A percentile compares a stretch with the other conserved stretches of the same genome.
These are phyloP conservation scores for Fonsecaea pugnacius DNA, from an alignment of 2,329 filamentous ascomycete genomes.

Conservation along the genomic window DNA sequence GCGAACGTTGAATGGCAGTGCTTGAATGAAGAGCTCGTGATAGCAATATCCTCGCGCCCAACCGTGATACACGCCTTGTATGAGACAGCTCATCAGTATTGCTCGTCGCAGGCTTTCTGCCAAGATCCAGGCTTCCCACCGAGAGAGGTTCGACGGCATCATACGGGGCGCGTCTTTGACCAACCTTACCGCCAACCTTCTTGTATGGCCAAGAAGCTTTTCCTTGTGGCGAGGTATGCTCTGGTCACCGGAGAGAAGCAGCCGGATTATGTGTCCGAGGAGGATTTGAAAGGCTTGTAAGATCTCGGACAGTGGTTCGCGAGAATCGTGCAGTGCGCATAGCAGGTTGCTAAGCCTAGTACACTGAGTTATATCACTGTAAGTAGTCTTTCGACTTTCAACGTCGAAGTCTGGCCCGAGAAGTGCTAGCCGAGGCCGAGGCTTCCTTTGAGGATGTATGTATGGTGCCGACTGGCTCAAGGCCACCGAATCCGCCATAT, in stretches of 20 bases:
- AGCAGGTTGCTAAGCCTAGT: slow-evolving; percentile 6
- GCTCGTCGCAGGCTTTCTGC: slow-evolving; percentile 15
- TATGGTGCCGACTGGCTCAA: slow-evolving; percentile 4
- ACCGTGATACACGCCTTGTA: slow-evolving; percentile 8
- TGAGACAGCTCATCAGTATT: slow-evolving; percentile 14
- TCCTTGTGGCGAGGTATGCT: slow-evolving; percentile 5
- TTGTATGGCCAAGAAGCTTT: slow-evolving; percentile 2
- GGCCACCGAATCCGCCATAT: slow-evolving; percentile 10
- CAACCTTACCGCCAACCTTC: slow-evolving; percentile 7
- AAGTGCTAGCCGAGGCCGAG: slow-evolving; percentile 1
- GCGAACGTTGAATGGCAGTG: slow-evolving; percentile 15
- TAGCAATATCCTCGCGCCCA: slow-evolving; percentile 11
- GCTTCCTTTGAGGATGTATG: slow-evolving; percentile 9
- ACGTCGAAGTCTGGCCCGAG: not conserved
- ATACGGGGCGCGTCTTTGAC: not conserved
- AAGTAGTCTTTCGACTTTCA: not conserved
- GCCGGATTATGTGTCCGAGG: not conserved
- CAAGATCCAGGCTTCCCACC: slow-evolving; percentile 16
- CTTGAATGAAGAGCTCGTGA: slow-evolving; percentile 16
- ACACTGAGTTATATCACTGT: not conserved
- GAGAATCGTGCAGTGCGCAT: not conserved
- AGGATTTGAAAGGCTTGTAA: slow-evolving; percentile 12
- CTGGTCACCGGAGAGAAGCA: slow-evolving; percentile 1
- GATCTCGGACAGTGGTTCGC: slow-evolving; percentile 2
- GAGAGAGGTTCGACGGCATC: slow-evolving; percentile 3